phyloP scores from a whole-genome alignment of 75 land plant genomes.

The Pinus taeda region DNA sequence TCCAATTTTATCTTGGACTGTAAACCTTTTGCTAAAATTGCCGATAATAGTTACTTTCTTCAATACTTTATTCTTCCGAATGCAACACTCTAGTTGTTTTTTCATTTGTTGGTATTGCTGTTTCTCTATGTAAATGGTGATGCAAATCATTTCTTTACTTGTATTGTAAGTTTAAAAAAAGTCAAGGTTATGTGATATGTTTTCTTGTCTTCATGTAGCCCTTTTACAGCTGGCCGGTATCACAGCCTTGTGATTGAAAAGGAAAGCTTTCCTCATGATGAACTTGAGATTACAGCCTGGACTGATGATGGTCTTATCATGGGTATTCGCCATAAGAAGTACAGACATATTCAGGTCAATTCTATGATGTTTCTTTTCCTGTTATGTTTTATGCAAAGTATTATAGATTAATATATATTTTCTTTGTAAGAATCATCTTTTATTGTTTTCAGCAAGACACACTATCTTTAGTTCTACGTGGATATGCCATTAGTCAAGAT shows the following conservation, averaged over 20 bases:
- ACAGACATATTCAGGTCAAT: constrained; percentile 74
- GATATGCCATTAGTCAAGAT: not conserved
- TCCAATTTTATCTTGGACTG: not conserved
- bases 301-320: constrained; percentile 91
- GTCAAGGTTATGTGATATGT: not conserved
- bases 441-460: not conserved
- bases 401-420: not conserved
- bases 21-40: not conserved
- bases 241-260: constrained; percentile 95
- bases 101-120: not conserved
- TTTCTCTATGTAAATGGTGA: not conserved
- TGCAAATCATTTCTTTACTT: not conserved
- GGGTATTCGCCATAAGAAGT: constrained; percentile 88
- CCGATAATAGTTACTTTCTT: not conserved
- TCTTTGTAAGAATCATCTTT: not conserved
- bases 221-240: constrained; percentile 90
- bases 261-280: constrained; percentile 81
- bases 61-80: not conserved
- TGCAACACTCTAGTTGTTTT: not conserved
- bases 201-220: constrained; percentile 40
- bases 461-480: not conserved
- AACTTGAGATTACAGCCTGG: constrained; percentile 94
- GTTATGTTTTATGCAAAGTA: not conserved
- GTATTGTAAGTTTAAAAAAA: not conserved
- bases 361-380: not conserved